Evolutionary conservation across 495 filamentous ascomycete species (phyloP).

Genomic region (Xylaria scruposa): DNA sequence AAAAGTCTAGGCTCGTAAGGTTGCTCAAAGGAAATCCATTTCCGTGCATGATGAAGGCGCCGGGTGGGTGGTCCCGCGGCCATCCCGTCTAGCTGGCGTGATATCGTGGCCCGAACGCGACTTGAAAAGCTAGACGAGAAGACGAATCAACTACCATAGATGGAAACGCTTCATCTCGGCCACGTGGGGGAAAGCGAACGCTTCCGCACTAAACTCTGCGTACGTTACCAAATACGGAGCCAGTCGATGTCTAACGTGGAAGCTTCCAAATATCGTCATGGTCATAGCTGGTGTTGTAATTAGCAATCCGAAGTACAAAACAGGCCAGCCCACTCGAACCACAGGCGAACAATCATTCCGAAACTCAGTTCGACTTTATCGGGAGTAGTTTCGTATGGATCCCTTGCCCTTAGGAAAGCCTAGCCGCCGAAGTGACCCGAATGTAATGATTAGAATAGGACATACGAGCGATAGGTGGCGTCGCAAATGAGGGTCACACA

Average conservation of each 20-base stretch:
- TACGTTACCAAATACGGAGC: background rate
- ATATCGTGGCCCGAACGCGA: constrained; percentile 8
- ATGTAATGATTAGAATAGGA: background rate
- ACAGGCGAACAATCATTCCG: background rate
- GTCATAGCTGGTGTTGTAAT: background rate
- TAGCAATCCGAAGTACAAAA: background rate
- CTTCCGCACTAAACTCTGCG: background rate
- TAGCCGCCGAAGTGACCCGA: background rate
- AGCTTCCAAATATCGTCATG: background rate
- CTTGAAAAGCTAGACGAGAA: background rate
- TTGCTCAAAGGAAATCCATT: background rate
- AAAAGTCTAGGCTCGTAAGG: background rate
- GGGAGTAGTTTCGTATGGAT: background rate
- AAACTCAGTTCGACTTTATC: background rate
- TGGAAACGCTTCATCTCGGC: background rate
- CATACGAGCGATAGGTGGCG: background rate
- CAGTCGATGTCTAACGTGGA: background rate
- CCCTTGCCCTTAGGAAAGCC: background rate
- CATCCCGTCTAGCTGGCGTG: background rate
- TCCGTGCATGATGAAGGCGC: constrained; percentile 2
- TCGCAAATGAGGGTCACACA: background rate
- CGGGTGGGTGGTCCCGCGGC: constrained; percentile 1
- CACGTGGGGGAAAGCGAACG: background rate
- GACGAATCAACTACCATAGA: constrained; percentile 1
- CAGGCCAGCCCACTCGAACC: background rate